Base-by-base conservation (phyloP, 805 yeast species). In the Sugiyamaella lignohabitans region DNA sequence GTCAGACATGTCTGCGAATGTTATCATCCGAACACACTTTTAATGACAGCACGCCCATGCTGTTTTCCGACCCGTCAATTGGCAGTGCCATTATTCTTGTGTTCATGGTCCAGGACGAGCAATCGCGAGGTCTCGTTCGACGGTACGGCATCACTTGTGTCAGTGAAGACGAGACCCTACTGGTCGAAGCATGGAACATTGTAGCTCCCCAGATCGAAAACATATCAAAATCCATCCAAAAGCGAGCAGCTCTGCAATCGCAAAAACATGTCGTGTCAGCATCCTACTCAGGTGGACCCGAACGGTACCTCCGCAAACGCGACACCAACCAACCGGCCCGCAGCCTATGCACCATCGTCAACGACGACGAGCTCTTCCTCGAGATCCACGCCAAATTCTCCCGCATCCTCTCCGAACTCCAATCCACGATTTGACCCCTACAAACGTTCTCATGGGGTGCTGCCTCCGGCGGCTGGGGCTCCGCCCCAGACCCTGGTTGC, bases 1-100 rank as follows among this genome's bases (percentile, higher is more conserved):
- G 64, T 5, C 60, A 58, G 41, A 48, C 57, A 18, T 59, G 64
- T 43, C 48, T 60, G 40, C 48, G 58, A 18, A 49, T 51, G 32
- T 50, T 53, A 27, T 52, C 56, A 22, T 49, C 58, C 8, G 61
- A 59, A 42, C 53, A 56, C 38, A 51, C 54, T 10, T 57, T 57
- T 38, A 51, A 49, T 21, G 59, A 54, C 42, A 38, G 38, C 40
- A 50, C 55, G 8, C 59, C 61, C 5, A 53, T 58, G 49, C 43
- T 58, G 51, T 55, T 58, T 36, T 45, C 52, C 14, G 61, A 58
- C 36, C 42, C 55, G 14, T 44, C 50, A 11, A 51, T 56, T 39
- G 60, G 60, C 3, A 48, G 58, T 1, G 57, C 54, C 8, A 45
- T 58, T 29, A 55, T 50, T 17, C 40, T 53, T 14, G 54, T 49